Evolutionary conservation across 495 filamentous ascomycete species (phyloP), one percentile per base, ranked within the genome.

Genomic region (Aspergillus nanangensis): DNA sequence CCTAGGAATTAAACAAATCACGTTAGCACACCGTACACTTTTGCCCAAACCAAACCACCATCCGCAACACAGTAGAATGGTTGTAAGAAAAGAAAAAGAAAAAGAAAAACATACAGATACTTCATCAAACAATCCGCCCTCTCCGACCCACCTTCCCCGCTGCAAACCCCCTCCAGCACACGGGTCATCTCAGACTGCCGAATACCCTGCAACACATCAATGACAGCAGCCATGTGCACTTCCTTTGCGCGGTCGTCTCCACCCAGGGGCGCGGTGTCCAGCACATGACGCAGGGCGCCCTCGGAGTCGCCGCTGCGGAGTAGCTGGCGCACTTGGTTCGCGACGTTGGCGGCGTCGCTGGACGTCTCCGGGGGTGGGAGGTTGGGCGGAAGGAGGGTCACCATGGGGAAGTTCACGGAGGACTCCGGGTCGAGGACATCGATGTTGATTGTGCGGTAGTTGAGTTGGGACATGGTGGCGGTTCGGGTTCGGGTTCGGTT

Each of bases 381-480:
- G 38, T 83, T 77, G n/a, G 81, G 69, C 11, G 88, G 86, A 51
- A 86, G 80, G 42, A 96, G 81, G 14, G 88, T 82, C 38, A 82
- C 75, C 56, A 86, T 78, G 58, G 90, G 84, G 72, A 96, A 96
- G 77, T 95, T 95, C 61, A 79, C 70, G 36, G 84, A 74, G 46
- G 86, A 86, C 67, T 96, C 90, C n/a, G 89, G 86, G 67, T 90
- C 84, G 44, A 92, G 80, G 52, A 81, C 78, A 67, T 96, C 90
- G 70, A 96, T 83, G 74, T 95, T 88, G 76, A 95, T 92, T 56
- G 88, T 95, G 62, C 90, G 87, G 82, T 88, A 96, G 75, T 86
- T 85, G 58, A 72, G 53, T 58, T 70, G 67, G 34, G 81, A 67
- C 80, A 84, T 84, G 54, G 9, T 39, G 23, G 24, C 46, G 21